A percentile compares a stretch with the other conserved stretches of the same genome.
These are phyloP conservation scores for Discostella stelligera DNA, from an alignment of 352 stramenopile species.

Conservation along the genomic window DNA sequence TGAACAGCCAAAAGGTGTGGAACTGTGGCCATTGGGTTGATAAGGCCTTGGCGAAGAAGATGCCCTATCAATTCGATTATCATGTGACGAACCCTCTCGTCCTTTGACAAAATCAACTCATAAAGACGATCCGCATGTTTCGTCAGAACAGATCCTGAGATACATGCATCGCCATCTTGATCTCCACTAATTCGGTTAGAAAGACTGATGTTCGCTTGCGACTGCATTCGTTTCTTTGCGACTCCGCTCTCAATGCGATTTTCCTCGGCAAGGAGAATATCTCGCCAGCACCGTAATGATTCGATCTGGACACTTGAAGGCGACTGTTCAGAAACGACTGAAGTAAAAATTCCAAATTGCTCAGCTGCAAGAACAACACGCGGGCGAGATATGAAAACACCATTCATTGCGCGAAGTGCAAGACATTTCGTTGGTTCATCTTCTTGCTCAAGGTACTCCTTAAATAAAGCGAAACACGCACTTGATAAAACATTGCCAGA, in stretches of 20 bases:
- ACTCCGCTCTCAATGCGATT: constrained; percentile 74
- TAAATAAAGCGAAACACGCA: constrained; percentile 70
- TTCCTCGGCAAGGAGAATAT: constrained; percentile 79
- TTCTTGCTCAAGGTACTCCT: constrained; percentile 65
- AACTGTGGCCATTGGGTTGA: constrained; percentile 84
- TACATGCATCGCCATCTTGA: constrained; percentile 82
- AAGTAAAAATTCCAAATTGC: constrained; percentile 65
- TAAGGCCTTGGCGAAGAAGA: constrained; percentile 83
- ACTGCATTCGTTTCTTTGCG: constrained; percentile 73
- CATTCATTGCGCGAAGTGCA: constrained; percentile 69
- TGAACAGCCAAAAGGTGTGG: constrained; percentile 79
- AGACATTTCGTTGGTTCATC: constrained; percentile 68
- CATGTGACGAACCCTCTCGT: constrained; percentile 69
- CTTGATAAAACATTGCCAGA: constrained; percentile 53
- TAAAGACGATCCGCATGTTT: constrained; percentile 75
- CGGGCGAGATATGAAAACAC: constrained; percentile 77
- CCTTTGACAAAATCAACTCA: constrained; percentile 67
- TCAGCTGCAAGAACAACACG: constrained; percentile 71
- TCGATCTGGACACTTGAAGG: constrained; percentile 66
- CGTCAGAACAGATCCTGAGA: constrained; percentile 79
- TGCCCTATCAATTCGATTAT: constrained; percentile 79
- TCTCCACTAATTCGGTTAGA: constrained; percentile 81
- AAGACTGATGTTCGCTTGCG: constrained; percentile 65
- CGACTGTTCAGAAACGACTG: constrained; percentile 61
- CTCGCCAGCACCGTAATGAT: constrained; percentile 69